Evolutionary conservation across 2,329 filamentous ascomycete species (phyloP), one percentile per base, ranked within the genome.

Genomic region (Thermoascus crustaceus): DNA sequence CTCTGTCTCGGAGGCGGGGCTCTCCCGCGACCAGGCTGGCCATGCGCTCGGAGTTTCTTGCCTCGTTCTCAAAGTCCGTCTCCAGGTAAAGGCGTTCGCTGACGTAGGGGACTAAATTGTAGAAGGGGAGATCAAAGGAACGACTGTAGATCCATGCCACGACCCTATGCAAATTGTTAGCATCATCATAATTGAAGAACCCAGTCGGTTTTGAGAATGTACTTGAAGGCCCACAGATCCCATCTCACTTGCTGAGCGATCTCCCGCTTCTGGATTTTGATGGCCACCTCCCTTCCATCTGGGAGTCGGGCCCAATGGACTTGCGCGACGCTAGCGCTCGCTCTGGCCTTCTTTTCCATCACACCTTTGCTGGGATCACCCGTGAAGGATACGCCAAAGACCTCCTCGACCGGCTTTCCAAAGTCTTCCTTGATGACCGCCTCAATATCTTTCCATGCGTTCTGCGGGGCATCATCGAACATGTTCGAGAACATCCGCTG

Each of bases 391-490:
- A 95, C 80, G 0, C 86, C 88, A 61, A 96, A 96, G 0, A 95
- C 85, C 47, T 95, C 87, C 64, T 95, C 86, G 0, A 82, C 79
- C 16, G 78, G 79, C 57, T 77, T 81, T 3, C 81, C 84, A 68
- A 95, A 96, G 50, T 96, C 91, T 57, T 93, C 79, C 14, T 76
- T 69, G 25, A 98, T 83, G 8, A 96, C 88, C 53, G 72, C 75
- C 64, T 94, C 82, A 2, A 94, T 80, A 33, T 89, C 85, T 46
- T 70, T 73, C 88, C 88, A 96, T 26, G 74, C 72, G 56, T 94
- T 91, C 69, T 95, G 88, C 23, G 89, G 88, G 43, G 91, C 91
- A 66, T 96, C 89, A 57, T 96, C 91, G 57, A 96, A 98, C 86
- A 98, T 95, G 52, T 82, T 76, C 14, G 82, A 72, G 56, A 98